Percentiles rank a stretch among this genome's conserved stretches.
phyloP scores from a whole-genome alignment of 1,284 basidiomycete genomes.

The Pisolithus thermaeus region DNA sequence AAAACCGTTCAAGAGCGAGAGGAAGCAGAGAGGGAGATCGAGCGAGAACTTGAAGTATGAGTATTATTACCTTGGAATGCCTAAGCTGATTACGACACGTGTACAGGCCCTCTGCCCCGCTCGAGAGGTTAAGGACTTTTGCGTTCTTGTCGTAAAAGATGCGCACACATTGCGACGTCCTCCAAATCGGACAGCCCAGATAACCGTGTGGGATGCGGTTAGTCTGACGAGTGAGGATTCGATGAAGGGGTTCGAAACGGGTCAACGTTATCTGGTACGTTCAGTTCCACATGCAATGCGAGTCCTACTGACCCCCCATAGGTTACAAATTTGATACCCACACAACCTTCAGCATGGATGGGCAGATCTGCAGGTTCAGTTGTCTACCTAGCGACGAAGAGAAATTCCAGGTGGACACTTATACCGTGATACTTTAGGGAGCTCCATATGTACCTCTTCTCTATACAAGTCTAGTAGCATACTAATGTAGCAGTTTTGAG shows the following conservation, averaged over 20 bases:
- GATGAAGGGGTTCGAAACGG: constrained; percentile 54
- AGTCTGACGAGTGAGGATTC: constrained; percentile 48
- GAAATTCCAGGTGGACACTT: constrained; percentile 26
- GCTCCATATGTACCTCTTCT: background rate
- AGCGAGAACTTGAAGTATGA: constrained; percentile 63
- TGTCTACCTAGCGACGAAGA: constrained; percentile 25
- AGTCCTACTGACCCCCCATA: constrained; percentile 1
- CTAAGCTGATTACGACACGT: constrained; percentile 1
- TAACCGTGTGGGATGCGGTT: constrained; percentile 83
- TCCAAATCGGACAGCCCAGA: constrained; percentile 56
- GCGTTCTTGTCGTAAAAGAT: constrained; percentile 75
- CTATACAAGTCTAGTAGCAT: no score
- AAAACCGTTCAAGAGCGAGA: constrained; percentile 48
- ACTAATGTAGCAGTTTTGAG: no score
- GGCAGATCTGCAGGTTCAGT: constrained; percentile 20
- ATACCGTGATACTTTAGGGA: constrained; percentile 9
- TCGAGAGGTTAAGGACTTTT: constrained; percentile 75
- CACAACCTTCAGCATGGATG: constrained; percentile 28
- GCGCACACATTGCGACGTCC: constrained; percentile 48
- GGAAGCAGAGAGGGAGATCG: constrained; percentile 52
- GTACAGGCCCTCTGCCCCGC: constrained; percentile 65
- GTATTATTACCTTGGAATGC: background rate
- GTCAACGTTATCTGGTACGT: constrained; percentile 65
- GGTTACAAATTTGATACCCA: constrained; percentile 28
- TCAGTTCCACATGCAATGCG: background rate